phyloP scores from a whole-genome alignment of 2,329 filamentous ascomycete species.

The Nothopassalora personata region DNA sequence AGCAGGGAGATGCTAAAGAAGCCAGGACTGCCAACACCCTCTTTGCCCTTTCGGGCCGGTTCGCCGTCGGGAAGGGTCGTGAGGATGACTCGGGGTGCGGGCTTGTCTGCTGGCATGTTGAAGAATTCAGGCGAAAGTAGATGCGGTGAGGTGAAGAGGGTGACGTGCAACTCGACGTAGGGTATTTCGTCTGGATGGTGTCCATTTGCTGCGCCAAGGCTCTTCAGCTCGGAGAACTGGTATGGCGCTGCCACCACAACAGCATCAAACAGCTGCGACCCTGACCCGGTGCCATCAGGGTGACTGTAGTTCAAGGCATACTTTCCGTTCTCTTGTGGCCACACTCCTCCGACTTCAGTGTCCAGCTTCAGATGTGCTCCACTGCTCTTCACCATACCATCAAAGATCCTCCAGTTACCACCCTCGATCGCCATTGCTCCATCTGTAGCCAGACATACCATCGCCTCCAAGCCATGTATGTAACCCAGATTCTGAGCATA shows the following conservation, averaged over 20 bases:
- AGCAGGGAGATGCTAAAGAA: slow-evolving; percentile 86
- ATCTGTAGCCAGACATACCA: slow-evolving; percentile 87
- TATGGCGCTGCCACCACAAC: slow-evolving; percentile 78
- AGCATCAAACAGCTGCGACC: slow-evolving; percentile 36
- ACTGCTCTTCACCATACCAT: slow-evolving; percentile 66
- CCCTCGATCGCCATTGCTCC: slow-evolving; percentile 73
- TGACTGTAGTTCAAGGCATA: slow-evolving; percentile 43
- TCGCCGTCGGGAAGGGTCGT: slow-evolving; percentile 69
- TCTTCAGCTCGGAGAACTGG: slow-evolving; percentile 67
- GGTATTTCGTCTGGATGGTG: slow-evolving; percentile 68
- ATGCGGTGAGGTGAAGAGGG: slow-evolving; percentile 74
- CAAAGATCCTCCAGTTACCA: slow-evolving; percentile 93
- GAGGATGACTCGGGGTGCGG: slow-evolving; percentile 68
- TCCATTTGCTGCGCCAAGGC: slow-evolving; percentile 35
- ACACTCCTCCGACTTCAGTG: slow-evolving; percentile 60
- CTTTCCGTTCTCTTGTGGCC: slow-evolving; percentile 30
- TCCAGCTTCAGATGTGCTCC: slow-evolving; percentile 59
- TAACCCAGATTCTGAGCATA: slow-evolving; percentile 83
- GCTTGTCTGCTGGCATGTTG: slow-evolving; percentile 52
- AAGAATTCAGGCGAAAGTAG: slow-evolving; percentile 70
- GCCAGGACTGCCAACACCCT: slow-evolving; percentile 63
- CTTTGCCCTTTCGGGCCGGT: slow-evolving; percentile 41
- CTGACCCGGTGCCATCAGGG: slow-evolving; percentile 1
- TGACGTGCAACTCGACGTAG: slow-evolving; percentile 83
- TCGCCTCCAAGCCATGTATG: slow-evolving; percentile 83